phyloP scores from a whole-genome alignment of 2,329 filamentous ascomycete species.

The Microthyrium microscopicum region DNA sequence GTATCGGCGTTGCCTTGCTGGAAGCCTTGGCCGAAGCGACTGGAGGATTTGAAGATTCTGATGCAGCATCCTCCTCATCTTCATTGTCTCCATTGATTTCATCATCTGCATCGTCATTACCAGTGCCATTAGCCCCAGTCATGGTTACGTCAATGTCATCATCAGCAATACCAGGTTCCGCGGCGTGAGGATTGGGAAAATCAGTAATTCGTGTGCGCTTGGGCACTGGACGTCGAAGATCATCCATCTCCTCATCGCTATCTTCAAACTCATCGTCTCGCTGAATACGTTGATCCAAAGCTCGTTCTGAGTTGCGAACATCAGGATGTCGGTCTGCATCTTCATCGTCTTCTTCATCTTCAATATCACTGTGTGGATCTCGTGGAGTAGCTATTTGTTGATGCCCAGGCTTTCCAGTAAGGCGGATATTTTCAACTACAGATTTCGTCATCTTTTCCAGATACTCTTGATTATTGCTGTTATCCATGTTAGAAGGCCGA shows the following conservation, averaged over 20 bases:
- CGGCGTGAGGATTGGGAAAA: slow-evolving; percentile 38
- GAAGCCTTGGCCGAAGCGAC: slow-evolving; percentile 1
- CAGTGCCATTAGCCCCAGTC: slow-evolving; percentile 1
- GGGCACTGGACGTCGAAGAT: slow-evolving; percentile 34
- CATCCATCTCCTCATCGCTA: slow-evolving; percentile 69
- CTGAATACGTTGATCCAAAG: slow-evolving; percentile 63
- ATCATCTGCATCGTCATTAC: slow-evolving; percentile 1
- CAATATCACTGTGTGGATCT: slow-evolving; percentile 36
- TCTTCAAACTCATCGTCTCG: slow-evolving; percentile 66
- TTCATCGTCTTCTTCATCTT: slow-evolving; percentile 49
- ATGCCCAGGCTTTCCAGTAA: slow-evolving; percentile 45
- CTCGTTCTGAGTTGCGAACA: slow-evolving; percentile 60
- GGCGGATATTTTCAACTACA: slow-evolving; percentile 49
- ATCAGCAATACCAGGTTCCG: slow-evolving; percentile 30
- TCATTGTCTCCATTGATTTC: slow-evolving; percentile 6
- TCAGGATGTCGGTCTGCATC: slow-evolving; percentile 68
- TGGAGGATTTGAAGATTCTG: slow-evolving; percentile 2
- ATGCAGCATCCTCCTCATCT: slow-evolving; percentile 5
- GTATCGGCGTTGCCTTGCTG: slow-evolving; percentile 2
- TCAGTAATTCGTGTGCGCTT: slow-evolving; percentile 36
- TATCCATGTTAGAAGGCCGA: slow-evolving; percentile 56
- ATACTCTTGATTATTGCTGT: slow-evolving; percentile 51
- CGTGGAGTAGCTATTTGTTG: slow-evolving; percentile 48
- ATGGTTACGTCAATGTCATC: slow-evolving; percentile 5
- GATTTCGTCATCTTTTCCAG: slow-evolving; percentile 50